A percentile compares a stretch with the other conserved stretches of the same genome.
Evolutionary conservation across 108 stramenopile genomes (phyloP).

Genomic region (Seminavis robusta): DNA sequence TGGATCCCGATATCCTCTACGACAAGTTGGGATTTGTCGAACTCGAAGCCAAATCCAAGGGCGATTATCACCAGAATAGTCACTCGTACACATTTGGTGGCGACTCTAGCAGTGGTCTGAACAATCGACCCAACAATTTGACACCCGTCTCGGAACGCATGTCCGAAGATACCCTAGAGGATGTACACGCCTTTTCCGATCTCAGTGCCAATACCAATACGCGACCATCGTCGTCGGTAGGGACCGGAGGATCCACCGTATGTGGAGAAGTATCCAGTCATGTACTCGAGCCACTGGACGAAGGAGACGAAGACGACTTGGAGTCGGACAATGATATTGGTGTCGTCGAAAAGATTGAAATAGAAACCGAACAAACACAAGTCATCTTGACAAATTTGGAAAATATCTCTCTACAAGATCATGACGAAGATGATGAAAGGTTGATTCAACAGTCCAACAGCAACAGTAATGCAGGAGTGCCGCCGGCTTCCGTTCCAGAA

Average conservation of each 20-base stretch:
- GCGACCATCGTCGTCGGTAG: neutral
- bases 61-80: constrained; percentile 20
- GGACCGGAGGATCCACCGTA: constrained; percentile 20
- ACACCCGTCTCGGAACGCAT: constrained; percentile 62
- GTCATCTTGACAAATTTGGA: constrained; percentile 22
- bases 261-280: constrained; percentile 28
- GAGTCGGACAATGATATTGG: constrained; percentile 2
- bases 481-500: too few species aligned
- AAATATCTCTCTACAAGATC: constrained; percentile 8
- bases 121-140: constrained; percentile 32
- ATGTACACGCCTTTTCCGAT: constrained; percentile 66
- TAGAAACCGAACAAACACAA: neutral
- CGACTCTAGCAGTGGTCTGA: too few species aligned
- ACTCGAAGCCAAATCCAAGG: constrained; percentile 19
- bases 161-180: constrained; percentile 69
- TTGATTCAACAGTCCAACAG: too few species aligned
- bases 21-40: constrained; percentile 44
- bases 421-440: too few species aligned
- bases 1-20: constrained; percentile 37
- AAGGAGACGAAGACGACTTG: constrained; percentile 35
- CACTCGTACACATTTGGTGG: too few species aligned
- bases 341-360: constrained; percentile 3
- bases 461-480: too few species aligned
- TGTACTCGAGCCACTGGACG: constrained; percentile 38
- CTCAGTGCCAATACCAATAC: constrained; percentile 16